Percentiles rank a stretch among this genome's conserved stretches.
Evolutionary conservation across 257 asterid species (phyloP).

Genomic region (Rauvolfia tetraphylla): DNA sequence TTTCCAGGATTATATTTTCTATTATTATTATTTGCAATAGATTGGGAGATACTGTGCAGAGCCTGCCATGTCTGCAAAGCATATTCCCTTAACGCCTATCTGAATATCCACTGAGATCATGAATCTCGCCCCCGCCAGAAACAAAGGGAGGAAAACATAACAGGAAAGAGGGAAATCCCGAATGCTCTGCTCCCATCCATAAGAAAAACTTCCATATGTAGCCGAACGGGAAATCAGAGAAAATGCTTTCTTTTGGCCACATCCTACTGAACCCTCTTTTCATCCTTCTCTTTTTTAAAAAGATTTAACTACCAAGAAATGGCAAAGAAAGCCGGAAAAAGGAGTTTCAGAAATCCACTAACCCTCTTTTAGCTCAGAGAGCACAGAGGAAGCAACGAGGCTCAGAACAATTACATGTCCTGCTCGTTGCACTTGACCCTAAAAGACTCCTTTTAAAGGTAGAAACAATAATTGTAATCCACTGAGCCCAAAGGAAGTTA

Average conservation of each 20-base stretch:
- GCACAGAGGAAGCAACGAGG: background rate
- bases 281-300: no score
- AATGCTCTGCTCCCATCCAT: background rate
- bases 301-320: background rate
- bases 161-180: background rate
- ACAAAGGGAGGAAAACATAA: background rate
- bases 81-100: conserved; percentile 9
- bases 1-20: background rate
- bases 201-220: background rate
- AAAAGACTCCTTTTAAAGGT: background rate
- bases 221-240: background rate
- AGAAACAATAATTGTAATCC: background rate
- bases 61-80: background rate
- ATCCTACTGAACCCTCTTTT: no score
- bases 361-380: background rate
- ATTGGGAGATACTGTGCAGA: background rate
- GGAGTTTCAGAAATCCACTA: background rate
- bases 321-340: background rate
- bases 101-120: conserved; percentile 16
- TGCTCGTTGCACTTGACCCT: background rate
- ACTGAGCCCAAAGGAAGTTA: background rate
- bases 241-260: background rate
- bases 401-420: background rate
- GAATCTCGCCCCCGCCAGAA: background rate
- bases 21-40: background rate